Base-by-base conservation (phyloP, 345 rosid species). In the Ceriops tagal region DNA sequence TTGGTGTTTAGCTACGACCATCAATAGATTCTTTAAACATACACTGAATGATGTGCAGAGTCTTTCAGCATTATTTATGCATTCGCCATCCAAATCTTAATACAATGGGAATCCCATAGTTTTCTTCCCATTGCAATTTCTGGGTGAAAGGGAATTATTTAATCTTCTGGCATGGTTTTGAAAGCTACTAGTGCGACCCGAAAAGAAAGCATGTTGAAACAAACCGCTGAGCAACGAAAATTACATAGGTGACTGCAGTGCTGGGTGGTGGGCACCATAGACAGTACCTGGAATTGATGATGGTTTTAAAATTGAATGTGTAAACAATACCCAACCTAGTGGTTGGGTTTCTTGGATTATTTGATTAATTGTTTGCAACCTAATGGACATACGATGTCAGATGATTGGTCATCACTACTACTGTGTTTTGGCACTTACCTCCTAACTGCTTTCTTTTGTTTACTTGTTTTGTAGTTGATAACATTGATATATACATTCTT, bases 251-350 rank as follows among this genome's bases (percentile, higher is more conserved):
- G 65, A 3, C 15, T 18, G 46, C 37, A 28, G 28, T 0, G 0
- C 43, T 3, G 27, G 58, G 24, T 55, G 66, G 73, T 64, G 65
- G 65, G 69, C 26, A 32, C 31, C 35, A 37, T 65, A 59, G 31
- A 35, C 43, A n/a, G 52, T 69, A 47, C 62, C 53, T 53, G 58
- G 19, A 75, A 55, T n/a, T 26, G 15, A 34, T 49, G 31, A 70
- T 64, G 57, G 70, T 59, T 21, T 51, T 43, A 3, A 43, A 59
- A 56, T 21, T 69, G 49, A 30, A 69, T 20, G 22, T 20, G 60
- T 22, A 58, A 53, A 46, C 22, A 30, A 70, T 30, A 30, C 53
- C 62, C 53, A 61, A 59, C 27, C 55, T 43, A 39, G 46, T 66
- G 56, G 35, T 35, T 71, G 68, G 58, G 66, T 16, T 22, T 65